Evolutionary conservation across 1,139 yeast genomes (phyloP).

Genomic region (Suhomyces choctaworum): DNA sequence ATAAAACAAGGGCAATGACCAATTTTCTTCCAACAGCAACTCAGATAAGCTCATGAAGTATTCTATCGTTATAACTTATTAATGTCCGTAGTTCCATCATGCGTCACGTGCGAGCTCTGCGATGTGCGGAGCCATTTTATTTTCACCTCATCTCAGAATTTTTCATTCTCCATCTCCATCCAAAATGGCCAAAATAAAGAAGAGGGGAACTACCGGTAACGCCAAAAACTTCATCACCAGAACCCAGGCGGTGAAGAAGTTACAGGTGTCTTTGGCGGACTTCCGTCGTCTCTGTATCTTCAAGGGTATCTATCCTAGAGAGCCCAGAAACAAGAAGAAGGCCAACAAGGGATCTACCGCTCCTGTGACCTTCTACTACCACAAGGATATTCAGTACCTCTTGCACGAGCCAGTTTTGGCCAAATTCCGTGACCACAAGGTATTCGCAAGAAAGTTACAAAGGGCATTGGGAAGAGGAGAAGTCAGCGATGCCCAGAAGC

Average conservation of each 20-base stretch:
- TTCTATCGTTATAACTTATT: no score
- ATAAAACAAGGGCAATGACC: no score
- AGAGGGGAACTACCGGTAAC: conserved; percentile 84
- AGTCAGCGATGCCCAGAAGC: conserved; percentile 79
- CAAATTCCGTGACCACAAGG: conserved; percentile 93
- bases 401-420: conserved; percentile 92
- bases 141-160: conserved; percentile 15
- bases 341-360: conserved; percentile 97
- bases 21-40: no score
- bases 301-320: conserved; percentile 96
- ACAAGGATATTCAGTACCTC: conserved; percentile 91
- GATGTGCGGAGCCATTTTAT: no score
- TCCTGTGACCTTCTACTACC: conserved; percentile 90
- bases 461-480: conserved; percentile 93
- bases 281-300: conserved; percentile 96
- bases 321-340: conserved; percentile 93
- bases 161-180: conserved; percentile 8
- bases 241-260: conserved; percentile 89
- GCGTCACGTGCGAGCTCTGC: no score
- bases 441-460: conserved; percentile 87
- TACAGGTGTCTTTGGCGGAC: conserved; percentile 95
- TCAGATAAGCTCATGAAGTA: no score
- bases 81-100: no score
- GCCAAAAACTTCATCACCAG: conserved; percentile 92
- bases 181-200: conserved; percentile 52